These are phyloP conservation scores for Ceratobasidium theobromae DNA, from an alignment of 1,284 basidiomycete genomes.

Conservation along the genomic window DNA sequence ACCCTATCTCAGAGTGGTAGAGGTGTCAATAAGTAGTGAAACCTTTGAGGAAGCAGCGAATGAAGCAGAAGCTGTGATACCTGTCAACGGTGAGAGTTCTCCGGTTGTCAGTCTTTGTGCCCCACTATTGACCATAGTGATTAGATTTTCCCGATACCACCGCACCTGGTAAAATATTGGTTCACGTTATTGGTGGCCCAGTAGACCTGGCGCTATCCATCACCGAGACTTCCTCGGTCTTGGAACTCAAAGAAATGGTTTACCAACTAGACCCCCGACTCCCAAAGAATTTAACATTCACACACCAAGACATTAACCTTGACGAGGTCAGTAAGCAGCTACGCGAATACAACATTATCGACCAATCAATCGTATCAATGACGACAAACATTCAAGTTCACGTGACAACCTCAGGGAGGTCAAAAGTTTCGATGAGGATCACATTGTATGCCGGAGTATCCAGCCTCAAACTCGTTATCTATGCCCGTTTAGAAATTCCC, in stretches of 20 bases:
- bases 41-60: background rate
- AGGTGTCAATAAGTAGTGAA: background rate
- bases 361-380: background rate
- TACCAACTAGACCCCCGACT: background rate
- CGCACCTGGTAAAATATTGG: background rate
- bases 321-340: background rate
- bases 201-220: background rate
- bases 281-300: background rate
- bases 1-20: background rate
- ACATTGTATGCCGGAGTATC: conserved; percentile 14
- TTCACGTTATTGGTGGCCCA: background rate
- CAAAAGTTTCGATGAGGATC: conserved; percentile 1
- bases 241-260: background rate
- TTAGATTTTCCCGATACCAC: background rate
- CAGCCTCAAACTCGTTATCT: conserved; percentile 5
- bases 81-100: background rate
- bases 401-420: background rate
- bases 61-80: background rate
- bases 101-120: background rate
- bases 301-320: background rate
- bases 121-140: background rate
- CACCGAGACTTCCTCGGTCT: background rate
- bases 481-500: background rate
- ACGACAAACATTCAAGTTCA: conserved; percentile 1
- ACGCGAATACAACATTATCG: background rate